A percentile compares a stretch with the other conserved stretches of the same genome.
Conservation (phyloP, 2,329 filamentous ascomycete genomes). For the Paecilomyces fulvus region DNA sequence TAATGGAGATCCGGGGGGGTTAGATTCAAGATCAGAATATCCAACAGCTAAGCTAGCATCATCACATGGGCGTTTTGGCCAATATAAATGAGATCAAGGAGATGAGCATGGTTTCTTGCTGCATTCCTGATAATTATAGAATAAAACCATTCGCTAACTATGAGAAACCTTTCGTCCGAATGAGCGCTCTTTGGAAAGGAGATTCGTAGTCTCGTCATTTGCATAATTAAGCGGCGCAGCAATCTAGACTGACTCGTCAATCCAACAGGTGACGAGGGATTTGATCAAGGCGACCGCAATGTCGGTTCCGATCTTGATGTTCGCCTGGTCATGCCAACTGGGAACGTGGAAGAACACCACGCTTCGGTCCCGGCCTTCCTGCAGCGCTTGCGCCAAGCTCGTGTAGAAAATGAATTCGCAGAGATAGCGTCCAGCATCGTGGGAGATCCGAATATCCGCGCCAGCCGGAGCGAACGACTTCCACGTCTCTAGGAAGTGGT, state of each 20-base stretch:
- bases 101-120: neutral
- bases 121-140: neutral
- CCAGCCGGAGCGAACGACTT: conserved; percentile 20
- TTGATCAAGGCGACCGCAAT: conserved; percentile 37
- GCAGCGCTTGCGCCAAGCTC: conserved; percentile 45
- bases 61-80: neutral
- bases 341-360: conserved; percentile 69
- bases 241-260: conserved; percentile 12
- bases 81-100: neutral
- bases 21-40: neutral
- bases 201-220: neutral
- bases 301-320: conserved; percentile 30
- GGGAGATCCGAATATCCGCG: conserved; percentile 48
- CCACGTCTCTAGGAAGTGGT: conserved; percentile 27
- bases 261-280: conserved; percentile 34
- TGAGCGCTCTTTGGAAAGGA: neutral
- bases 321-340: conserved; percentile 44
- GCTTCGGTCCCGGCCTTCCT: conserved; percentile 25
- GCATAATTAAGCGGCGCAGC: neutral
- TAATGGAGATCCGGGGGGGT: neutral
- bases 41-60: neutral
- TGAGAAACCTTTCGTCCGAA: no score
- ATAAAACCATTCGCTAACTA: no score
- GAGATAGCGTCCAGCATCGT: conserved; percentile 63
- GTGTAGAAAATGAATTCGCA: conserved; percentile 75